phyloP scores from a whole-genome alignment of 2,329 filamentous ascomycete genomes.

The Neonectria hederae region DNA sequence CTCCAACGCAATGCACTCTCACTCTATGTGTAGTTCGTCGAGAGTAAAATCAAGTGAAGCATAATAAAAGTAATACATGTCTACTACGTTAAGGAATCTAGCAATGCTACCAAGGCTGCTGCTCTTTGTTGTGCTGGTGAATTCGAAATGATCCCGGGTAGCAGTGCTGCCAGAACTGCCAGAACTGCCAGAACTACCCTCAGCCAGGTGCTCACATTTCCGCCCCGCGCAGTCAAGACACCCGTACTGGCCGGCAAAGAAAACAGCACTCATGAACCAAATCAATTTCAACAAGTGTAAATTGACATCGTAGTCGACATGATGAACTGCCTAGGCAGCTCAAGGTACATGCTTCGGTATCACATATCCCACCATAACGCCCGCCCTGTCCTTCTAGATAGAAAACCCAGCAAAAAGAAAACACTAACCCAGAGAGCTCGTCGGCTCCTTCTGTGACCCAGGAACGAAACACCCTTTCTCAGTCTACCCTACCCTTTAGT shows the following conservation, averaged over 20 bases:
- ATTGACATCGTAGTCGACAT: constrained; percentile 28
- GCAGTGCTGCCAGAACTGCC: background rate
- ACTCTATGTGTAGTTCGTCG: background rate
- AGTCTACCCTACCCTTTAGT: constrained; percentile 53
- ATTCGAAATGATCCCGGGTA: background rate
- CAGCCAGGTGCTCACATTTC: background rate
- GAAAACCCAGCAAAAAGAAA: constrained; percentile 22
- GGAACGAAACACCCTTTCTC: constrained; percentile 17
- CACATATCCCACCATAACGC: constrained; percentile 35
- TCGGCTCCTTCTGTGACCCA: background rate
- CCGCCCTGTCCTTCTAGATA: constrained; percentile 34
- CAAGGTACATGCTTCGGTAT: constrained; percentile 28
- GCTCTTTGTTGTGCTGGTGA: background rate
- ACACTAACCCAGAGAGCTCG: constrained; percentile 12
- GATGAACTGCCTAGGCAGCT: constrained; percentile 18
- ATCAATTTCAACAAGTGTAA: constrained; percentile 3
- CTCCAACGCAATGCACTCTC: background rate
- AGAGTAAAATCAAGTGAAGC: background rate
- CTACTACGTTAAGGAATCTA: background rate
- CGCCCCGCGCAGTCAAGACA: background rate
- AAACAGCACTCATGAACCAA: background rate
- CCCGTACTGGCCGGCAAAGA: background rate
- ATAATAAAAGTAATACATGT: background rate
- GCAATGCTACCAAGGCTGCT: background rate
- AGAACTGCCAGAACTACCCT: no score